phyloP scores from a whole-genome alignment of 208 protist genomes.

The Acanthamoeba healyi region DNA sequence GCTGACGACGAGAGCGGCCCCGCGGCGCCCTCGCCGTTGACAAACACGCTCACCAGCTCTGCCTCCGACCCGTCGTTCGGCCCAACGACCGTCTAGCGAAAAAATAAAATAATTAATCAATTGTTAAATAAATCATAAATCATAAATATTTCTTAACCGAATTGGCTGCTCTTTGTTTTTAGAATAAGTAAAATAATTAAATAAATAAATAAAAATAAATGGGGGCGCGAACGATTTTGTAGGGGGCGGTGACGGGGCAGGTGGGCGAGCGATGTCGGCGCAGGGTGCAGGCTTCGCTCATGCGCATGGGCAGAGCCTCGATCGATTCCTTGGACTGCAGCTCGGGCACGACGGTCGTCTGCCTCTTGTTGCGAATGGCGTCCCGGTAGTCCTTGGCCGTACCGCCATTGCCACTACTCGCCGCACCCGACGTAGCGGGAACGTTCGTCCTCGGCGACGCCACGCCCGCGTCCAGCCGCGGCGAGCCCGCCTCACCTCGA shows the following conservation, averaged over 20 bases:
- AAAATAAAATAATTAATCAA: neutral
- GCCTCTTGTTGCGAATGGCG: neutral
- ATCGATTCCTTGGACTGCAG: neutral
- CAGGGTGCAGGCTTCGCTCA: neutral
- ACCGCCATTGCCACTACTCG: too few species aligned
- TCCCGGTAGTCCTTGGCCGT: neutral
- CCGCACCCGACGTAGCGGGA: too few species aligned
- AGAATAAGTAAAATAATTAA: neutral
- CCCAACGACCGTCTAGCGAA: neutral
- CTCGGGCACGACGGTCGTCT: neutral
- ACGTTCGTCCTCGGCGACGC: too few species aligned
- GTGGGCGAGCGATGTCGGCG: neutral
- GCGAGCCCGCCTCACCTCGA: too few species aligned
- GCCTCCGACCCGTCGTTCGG: slow-evolving; percentile 42
- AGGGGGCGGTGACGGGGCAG: neutral
- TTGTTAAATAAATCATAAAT: neutral
- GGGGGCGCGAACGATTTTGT: neutral
- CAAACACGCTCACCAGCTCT: slow-evolving; percentile 17
- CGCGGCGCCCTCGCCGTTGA: neutral
- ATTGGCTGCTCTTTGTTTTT: neutral
- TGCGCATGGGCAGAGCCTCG: neutral
- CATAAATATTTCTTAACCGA: neutral
- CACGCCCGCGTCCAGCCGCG: too few species aligned
- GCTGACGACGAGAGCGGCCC: neutral
- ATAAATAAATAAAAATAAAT: neutral